phyloP scores from a whole-genome alignment of 2,329 filamentous ascomycete genomes.

The Nakataea oryzae region DNA sequence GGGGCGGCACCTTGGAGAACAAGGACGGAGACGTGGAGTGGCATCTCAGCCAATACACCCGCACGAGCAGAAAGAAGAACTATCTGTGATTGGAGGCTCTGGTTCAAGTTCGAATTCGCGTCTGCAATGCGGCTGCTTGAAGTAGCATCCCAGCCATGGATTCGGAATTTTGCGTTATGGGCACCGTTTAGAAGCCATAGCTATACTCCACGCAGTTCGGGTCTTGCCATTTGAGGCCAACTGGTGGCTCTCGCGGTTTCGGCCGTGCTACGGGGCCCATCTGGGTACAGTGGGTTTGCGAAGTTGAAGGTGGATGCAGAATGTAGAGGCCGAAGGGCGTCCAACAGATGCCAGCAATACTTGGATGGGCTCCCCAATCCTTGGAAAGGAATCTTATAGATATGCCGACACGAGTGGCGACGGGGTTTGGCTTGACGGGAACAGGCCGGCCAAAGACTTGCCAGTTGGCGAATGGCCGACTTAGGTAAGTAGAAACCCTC shows the following conservation, averaged over 20 bases:
- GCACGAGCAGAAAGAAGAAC: slow-evolving; percentile 91
- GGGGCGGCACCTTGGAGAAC: slow-evolving; percentile 82
- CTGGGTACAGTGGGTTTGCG: too few species aligned
- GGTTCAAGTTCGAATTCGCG: neutral
- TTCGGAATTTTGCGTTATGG: too few species aligned
- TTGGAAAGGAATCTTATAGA: neutral
- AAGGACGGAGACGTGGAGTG: slow-evolving; percentile 95
- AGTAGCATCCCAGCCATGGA: too few species aligned
- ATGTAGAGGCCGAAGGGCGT: neutral
- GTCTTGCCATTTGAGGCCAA: too few species aligned
- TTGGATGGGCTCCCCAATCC: neutral
- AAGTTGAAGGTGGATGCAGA: neutral
- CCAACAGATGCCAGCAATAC: neutral
- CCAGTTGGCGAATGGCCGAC: neutral
- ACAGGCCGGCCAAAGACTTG: neutral
- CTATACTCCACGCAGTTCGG: too few species aligned
- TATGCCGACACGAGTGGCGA: neutral
- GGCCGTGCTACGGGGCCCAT: too few species aligned
- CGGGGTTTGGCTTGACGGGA: neutral
- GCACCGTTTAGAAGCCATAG: too few species aligned
- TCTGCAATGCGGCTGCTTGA: neutral
- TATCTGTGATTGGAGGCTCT: slow-evolving; percentile 52
- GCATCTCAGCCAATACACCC: slow-evolving; percentile 90
- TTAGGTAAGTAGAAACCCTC: neutral
- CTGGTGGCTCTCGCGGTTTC: neutral